Evolutionary conservation across 441 rosid species (phyloP), one percentile per base, ranked within the genome.

Genomic region (Adansonia gregorii): DNA sequence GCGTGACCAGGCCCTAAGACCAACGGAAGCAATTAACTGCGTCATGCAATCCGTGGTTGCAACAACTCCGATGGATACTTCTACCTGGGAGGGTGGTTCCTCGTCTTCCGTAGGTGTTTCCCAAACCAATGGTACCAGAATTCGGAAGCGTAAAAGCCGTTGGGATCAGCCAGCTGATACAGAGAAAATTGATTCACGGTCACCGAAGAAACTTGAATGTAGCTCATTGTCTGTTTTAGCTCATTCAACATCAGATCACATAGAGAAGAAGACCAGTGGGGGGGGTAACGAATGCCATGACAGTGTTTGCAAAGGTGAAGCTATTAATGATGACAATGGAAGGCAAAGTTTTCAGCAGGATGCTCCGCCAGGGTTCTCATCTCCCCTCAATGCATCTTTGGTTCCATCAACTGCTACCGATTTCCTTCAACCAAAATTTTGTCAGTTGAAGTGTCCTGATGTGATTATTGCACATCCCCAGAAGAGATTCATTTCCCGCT

Each of bases 81-180:
- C 89, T 11, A 15, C 69, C 67, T 83, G 83, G 72, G 94, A 88
- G 74, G 78, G 73, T 56, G 78, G 78, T 73, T 78, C 87, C 68
- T 84, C 80, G 41, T 82, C 91, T 65, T 85, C 79, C 74, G 69
- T 76, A 15, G 85, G 76, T 72, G 80, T 79, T 65, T 79, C 78
- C 67, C 86, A 75, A 65, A 76, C 82, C 48, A 80, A 70, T 73
- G 82, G 82, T 49, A 76, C 81, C 41, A 83, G 63, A 83, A 82
- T 77, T 75, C 97, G 94, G 78, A 94, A 94, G 86, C 97, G 97
- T 81, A 95, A 95, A 91, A 94, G 91, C 77, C 89, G 99, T 79
- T 95, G 99, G 99, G 99, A 94, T 89, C 97, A 93, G 78, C 97
- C 97, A 9, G 89, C 89, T 5, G 81, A 82, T 46, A 75, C 83